These are phyloP conservation scores for Acacia concinna DNA, from an alignment of 331 rosid genomes.

Conservation along the genomic window DNA sequence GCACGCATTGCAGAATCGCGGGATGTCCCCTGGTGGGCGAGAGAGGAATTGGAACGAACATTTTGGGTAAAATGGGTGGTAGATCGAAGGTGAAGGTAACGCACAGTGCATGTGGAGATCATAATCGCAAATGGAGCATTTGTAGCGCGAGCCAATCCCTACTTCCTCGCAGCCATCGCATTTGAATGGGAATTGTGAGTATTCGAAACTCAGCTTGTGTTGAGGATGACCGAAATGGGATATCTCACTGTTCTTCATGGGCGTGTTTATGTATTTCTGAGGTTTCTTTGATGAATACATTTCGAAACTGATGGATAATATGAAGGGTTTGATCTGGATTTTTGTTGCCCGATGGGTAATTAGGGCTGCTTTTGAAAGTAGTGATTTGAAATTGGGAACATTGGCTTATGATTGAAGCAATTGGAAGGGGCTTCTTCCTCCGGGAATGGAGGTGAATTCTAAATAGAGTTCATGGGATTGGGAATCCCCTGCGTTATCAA, in stretches of 20 bases:
- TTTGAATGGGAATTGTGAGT: conserved; percentile 77
- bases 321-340: background rate
- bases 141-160: conserved; percentile 85
- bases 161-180: conserved; percentile 97
- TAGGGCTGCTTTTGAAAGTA: conserved; percentile 3
- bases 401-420: conserved; percentile 75
- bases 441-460: conserved; percentile 40
- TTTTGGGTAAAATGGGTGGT: conserved; percentile 81
- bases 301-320: background rate
- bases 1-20: conserved; percentile 88
- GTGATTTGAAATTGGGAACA: conserved; percentile 3
- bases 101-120: conserved; percentile 93
- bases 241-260: conserved; percentile 77
- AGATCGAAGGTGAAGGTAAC: conserved; percentile 52
- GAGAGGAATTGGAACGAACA: conserved; percentile 83
- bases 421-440: conserved; percentile 42
- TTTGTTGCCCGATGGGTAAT: background rate
- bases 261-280: background rate
- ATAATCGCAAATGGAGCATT: conserved; percentile 68
- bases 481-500: conserved; percentile 53
- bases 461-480: conserved; percentile 46
- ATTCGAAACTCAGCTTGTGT: conserved; percentile 77
- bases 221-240: conserved; percentile 80
- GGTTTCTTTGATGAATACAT: conserved; percentile 6
- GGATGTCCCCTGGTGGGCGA: conserved; percentile 54